Percentiles rank a stretch among this genome's conserved stretches.
Conservation (phyloP, 2,329 filamentous ascomycete genomes). For the Proliferodiscus dingleyae region DNA sequence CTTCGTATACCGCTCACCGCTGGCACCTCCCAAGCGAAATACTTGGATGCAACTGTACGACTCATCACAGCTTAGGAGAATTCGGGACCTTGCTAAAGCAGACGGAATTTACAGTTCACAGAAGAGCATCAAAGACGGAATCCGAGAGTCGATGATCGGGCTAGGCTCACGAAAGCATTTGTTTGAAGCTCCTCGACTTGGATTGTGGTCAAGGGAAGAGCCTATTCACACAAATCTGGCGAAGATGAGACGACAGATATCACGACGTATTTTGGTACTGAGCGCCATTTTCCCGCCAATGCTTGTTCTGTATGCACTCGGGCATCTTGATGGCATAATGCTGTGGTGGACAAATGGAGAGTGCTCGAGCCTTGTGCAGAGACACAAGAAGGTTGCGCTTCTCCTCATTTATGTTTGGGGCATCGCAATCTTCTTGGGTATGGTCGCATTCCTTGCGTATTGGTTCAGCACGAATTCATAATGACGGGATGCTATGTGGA, state of each 20-base stretch:
- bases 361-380: constrained; percentile 18
- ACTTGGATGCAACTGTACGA: constrained; percentile 28
- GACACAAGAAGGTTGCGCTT: constrained; percentile 23
- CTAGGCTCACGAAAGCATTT: constrained; percentile 14
- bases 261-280: constrained; percentile 18
- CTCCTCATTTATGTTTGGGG: constrained; percentile 18
- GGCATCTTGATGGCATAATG: constrained; percentile 25
- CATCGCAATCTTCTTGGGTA: constrained; percentile 12
- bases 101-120: constrained; percentile 18
- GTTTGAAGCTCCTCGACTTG: constrained; percentile 18
- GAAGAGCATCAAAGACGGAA: neutral
- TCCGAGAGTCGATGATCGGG: constrained; percentile 3
- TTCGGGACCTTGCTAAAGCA: constrained; percentile 16
- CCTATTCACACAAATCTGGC: constrained; percentile 11
- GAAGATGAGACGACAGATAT: constrained; percentile 18
- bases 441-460: constrained; percentile 17
- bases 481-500: neutral
- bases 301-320: constrained; percentile 23
- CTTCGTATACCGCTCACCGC: constrained; percentile 27
- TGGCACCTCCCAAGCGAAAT: constrained; percentile 24
- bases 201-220: constrained; percentile 14
- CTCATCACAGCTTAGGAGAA: constrained; percentile 14
- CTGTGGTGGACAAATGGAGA: constrained; percentile 24
- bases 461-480: constrained; percentile 8
- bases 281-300: constrained; percentile 28